Percentiles rank a stretch among this genome's conserved stretches.
phyloP scores from a whole-genome alignment of 2,329 filamentous ascomycete species.

The Cladosporium colombiae region DNA sequence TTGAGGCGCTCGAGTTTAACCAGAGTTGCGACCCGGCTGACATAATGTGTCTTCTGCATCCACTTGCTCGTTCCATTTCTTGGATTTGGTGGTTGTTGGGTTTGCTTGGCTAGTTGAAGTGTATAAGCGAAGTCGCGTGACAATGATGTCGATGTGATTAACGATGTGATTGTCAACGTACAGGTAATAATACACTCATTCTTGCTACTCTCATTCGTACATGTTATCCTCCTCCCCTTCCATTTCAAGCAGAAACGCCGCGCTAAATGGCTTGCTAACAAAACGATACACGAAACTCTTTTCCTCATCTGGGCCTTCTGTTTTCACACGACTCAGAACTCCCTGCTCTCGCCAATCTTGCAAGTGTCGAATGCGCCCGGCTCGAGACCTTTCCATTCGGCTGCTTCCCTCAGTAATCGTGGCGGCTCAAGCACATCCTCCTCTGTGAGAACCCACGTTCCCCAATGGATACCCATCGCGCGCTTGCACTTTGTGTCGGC shows the following conservation, averaged over 20 bases:
- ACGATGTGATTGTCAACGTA: too few species aligned
- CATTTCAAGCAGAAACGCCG: conserved; percentile 14
- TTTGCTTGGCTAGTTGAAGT: background rate
- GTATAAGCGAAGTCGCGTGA: background rate
- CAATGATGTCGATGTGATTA: background rate
- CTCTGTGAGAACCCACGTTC: conserved; percentile 77
- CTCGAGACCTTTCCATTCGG: conserved; percentile 69
- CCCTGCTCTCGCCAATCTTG: conserved; percentile 78
- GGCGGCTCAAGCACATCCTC: conserved; percentile 88
- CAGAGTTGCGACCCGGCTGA: conserved; percentile 1
- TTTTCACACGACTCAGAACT: conserved; percentile 52
- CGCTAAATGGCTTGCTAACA: conserved; percentile 15
- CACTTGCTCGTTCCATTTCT: background rate
- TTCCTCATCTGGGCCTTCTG: background rate
- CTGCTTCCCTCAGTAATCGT: conserved; percentile 67
- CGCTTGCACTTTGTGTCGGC: conserved; percentile 73
- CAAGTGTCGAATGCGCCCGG: conserved; percentile 78
- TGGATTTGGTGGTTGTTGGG: background rate
- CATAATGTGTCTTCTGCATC: background rate
- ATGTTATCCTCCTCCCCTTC: background rate
- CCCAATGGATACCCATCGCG: conserved; percentile 91
- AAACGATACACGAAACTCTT: background rate
- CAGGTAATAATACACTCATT: conserved; percentile 5
- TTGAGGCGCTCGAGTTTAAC: background rate
- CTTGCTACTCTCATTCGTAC: background rate